phyloP scores from a whole-genome alignment of 2,329 filamentous ascomycete genomes.

The Aspergillus aculeatus region DNA sequence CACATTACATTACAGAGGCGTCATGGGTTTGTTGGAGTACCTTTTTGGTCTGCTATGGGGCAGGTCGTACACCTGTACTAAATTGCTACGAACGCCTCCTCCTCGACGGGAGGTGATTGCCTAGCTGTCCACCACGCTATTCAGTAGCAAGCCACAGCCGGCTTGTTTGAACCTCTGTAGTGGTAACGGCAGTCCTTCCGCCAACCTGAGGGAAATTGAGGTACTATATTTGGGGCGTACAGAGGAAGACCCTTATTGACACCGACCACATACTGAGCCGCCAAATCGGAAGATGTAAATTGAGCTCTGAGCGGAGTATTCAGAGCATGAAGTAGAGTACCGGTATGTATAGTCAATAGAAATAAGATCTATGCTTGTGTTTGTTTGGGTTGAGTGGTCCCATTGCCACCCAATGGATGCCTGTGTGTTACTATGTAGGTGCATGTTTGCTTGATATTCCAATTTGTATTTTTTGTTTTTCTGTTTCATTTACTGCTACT shows the following conservation, averaged over 20 bases:
- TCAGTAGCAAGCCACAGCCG: background rate
- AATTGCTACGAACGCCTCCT: background rate
- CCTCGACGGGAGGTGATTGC: background rate
- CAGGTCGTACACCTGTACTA: background rate
- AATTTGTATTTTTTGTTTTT: background rate
- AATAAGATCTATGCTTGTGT: slow-evolving; percentile 6
- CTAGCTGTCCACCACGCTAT: background rate
- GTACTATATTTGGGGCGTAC: slow-evolving; percentile 4
- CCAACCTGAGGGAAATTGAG: slow-evolving; percentile 5
- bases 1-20: background rate
- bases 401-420: background rate
- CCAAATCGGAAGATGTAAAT: background rate
- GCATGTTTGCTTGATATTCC: background rate
- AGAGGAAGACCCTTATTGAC: background rate
- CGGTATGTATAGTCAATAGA: background rate
- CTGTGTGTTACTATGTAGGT: background rate
- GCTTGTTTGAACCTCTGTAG: background rate
- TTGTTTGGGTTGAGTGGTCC: background rate
- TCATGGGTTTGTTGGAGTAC: background rate
- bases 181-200: background rate
- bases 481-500: background rate
- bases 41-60: background rate
- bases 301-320: background rate
- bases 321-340: background rate
- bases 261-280: background rate